Evolutionary conservation across 2,329 filamentous ascomycete genomes (phyloP), one percentile per base, ranked within the genome.

Genomic region (Aspergillus sp.): DNA sequence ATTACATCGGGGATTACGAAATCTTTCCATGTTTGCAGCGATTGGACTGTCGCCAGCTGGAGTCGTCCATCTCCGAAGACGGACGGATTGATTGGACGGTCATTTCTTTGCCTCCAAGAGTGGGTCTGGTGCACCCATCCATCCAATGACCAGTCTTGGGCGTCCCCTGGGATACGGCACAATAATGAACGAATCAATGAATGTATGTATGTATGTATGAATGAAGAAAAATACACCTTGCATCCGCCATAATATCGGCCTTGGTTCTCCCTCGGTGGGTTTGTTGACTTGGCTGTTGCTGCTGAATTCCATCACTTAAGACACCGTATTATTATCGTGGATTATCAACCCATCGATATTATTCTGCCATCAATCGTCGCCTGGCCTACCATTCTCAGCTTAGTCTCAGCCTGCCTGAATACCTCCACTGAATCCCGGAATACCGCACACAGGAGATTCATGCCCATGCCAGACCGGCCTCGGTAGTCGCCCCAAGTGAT

Each of bases 61-160:
- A 51, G 44, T 51, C 49, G 30, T 47, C 44, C 44, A 46, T 45
- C 24, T 17, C 14, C 26, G 16, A 22, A 19, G 13, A 24, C 41
- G 35, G 40, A 3, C 22, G 17, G 7, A 10, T 5, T 48, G 45
- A 48, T 52, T 52, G 50, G 50, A 11, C 20, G 19, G 40, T 40
- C 41, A 44, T 42, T 41, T 43, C 33, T 40, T 43, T 32, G 50
- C 45, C 50, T 35, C 45, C 45, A 10, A 6, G 4, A 30, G 38
- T 48, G 38, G 45, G 30, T 36, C 49, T 19, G 26, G 35, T 32
- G 44, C 35, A 32, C 22, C 30, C 36, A 33, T 47, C 17, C 45
- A 32, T 36, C 35, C 35, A 38, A 38, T 38, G 11, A n/a, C 14
- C 35, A 4, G 35, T n/a, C 35, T 7, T 2, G 16, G 13, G 9